Evolutionary conservation across 257 asterid genomes (phyloP).

Genomic region (Coffea eugenioides): DNA sequence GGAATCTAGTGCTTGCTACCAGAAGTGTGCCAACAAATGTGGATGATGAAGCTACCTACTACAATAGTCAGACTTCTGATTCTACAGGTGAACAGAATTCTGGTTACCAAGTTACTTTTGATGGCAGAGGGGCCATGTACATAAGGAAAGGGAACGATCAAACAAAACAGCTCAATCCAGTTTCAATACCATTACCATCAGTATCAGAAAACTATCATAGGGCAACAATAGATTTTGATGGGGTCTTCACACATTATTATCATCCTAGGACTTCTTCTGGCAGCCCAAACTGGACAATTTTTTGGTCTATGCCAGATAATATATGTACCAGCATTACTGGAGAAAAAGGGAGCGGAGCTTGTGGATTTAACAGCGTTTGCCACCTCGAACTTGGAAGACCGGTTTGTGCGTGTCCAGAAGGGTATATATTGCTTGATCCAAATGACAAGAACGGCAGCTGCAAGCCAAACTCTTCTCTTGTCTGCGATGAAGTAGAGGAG

Average conservation of each 20-base stretch:
- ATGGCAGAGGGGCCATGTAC: conserved; percentile 13
- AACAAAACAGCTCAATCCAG: not conserved
- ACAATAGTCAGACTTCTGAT: conserved; percentile 27
- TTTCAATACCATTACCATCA: conserved; percentile 13
- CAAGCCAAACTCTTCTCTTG: conserved; percentile 31
- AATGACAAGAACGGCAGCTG: conserved; percentile 39
- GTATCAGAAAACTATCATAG: conserved; percentile 34
- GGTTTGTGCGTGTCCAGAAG: conserved; percentile 45
- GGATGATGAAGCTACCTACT: conserved; percentile 31
- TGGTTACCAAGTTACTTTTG: conserved; percentile 18
- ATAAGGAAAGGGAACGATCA: conserved; percentile 27
- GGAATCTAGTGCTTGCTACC: conserved; percentile 39
- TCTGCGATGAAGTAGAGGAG: conserved; percentile 26
- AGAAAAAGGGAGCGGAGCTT: conserved; percentile 50
- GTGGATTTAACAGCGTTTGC: conserved; percentile 36
- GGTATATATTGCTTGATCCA: conserved; percentile 41
- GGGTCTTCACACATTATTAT: no score
- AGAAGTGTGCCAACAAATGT: conserved; percentile 21
- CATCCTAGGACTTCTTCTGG: not conserved
- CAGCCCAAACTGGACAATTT: conserved; percentile 30
- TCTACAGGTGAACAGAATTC: conserved; percentile 22
- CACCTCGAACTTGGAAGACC: conserved; percentile 31
- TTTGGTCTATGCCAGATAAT: conserved; percentile 29
- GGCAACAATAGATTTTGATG: conserved; percentile 11
- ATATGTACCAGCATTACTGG: conserved; percentile 26